Evolutionary conservation across 495 filamentous ascomycete species (phyloP).

Genomic region (Cairneyella variabilis): DNA sequence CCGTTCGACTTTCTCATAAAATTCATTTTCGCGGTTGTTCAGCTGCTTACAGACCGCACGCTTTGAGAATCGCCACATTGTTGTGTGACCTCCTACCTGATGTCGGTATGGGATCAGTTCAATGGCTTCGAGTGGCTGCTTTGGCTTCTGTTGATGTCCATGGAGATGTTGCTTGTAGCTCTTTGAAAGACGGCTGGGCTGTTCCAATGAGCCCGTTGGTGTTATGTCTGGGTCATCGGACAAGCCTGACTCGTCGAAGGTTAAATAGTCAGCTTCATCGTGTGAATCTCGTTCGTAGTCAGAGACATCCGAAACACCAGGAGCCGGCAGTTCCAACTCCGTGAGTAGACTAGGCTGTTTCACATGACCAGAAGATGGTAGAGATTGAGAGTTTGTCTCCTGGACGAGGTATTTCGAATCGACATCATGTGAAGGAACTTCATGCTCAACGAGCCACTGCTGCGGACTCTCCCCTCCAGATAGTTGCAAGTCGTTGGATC

Average conservation of each 20-base stretch:
- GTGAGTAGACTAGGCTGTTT: conserved; percentile 40
- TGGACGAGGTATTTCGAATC: conserved; percentile 28
- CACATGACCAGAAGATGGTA: conserved; percentile 37
- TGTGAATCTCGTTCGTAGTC: conserved; percentile 35
- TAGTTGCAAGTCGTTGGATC: conserved; percentile 18
- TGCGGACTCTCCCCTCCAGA: background rate
- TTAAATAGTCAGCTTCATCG: conserved; percentile 29
- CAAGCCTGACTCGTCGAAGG: conserved; percentile 27
- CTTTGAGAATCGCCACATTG: conserved; percentile 90
- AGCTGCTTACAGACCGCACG: conserved; percentile 96
- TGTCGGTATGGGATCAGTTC: conserved; percentile 96
- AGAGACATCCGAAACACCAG: conserved; percentile 48
- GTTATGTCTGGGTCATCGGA: conserved; percentile 30
- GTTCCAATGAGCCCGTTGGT: conserved; percentile 28
- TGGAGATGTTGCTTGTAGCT: conserved; percentile 37
- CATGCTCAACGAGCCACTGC: conserved; percentile 27
- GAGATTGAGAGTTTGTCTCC: conserved; percentile 13
- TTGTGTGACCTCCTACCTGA: conserved; percentile 95
- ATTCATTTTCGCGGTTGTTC: conserved; percentile 95
- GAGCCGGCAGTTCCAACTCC: conserved; percentile 44
- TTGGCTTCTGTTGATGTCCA: conserved; percentile 39
- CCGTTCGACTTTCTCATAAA: conserved; percentile 92
- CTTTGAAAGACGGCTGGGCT: conserved; percentile 22
- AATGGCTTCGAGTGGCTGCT: conserved; percentile 79
- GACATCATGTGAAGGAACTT: conserved; percentile 26